phyloP scores from a whole-genome alignment of 306 rosid species.

The Dicorynia guianensis region DNA sequence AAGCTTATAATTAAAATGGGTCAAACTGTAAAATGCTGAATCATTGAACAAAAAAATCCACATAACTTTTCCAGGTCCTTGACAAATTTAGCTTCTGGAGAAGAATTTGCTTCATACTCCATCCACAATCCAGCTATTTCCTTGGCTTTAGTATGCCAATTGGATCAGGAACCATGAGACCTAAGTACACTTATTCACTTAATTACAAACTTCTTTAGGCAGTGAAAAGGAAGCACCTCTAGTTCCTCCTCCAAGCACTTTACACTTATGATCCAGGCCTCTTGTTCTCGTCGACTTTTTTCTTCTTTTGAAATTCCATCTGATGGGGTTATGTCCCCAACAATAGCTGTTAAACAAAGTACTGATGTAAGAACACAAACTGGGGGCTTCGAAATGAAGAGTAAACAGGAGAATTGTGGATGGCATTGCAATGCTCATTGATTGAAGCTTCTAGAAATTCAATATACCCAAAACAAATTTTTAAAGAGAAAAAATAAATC shows the following conservation, averaged over 20 bases:
- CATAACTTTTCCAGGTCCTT: conserved; percentile 91
- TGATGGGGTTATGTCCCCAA: conserved; percentile 86
- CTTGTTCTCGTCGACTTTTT: conserved; percentile 73
- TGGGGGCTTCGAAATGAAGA: neutral
- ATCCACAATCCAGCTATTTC: conserved; percentile 84
- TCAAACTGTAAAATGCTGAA: conserved; percentile 30
- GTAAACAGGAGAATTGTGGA: neutral
- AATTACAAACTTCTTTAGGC: conserved; percentile 26
- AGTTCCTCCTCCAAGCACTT: conserved; percentile 89
- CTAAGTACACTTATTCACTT: conserved; percentile 25
- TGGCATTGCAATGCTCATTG: neutral
- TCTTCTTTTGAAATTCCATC: conserved; percentile 87
- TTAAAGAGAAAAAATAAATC: neutral
- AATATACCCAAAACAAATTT: conserved; percentile 7
- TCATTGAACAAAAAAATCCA: conserved; percentile 19
- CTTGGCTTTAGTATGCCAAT: conserved; percentile 57
- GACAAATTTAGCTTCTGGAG: conserved; percentile 89
- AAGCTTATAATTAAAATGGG: conserved; percentile 3
- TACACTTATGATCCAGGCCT: conserved; percentile 91
- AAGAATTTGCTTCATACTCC: conserved; percentile 82
- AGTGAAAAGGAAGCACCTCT: conserved; percentile 56
- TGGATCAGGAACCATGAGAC: conserved; percentile 30
- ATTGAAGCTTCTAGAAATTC: conserved; percentile 23
- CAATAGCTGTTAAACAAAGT: conserved; percentile 69
- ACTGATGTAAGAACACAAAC: conserved; percentile 27